Percentiles rank a stretch among this genome's conserved stretches.
Evolutionary conservation across 108 stramenopile genomes (phyloP).

Genomic region (Discostella pseudostelligera): DNA sequence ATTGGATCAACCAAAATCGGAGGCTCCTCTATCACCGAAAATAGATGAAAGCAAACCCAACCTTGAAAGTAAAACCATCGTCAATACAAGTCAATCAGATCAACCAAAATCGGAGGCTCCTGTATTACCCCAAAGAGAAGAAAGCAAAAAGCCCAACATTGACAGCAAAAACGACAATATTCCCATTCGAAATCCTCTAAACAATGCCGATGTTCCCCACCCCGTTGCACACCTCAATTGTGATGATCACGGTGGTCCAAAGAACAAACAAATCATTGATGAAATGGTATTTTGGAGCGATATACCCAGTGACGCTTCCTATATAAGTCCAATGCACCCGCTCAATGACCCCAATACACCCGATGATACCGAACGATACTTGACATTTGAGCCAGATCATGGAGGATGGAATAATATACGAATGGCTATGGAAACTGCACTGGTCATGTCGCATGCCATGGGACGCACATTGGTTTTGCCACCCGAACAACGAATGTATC

Average conservation of each 20-base stretch:
- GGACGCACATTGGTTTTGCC: conserved; percentile 92
- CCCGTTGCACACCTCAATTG: conserved; percentile 46
- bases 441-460: conserved; percentile 84
- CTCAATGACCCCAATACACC: conserved; percentile 21
- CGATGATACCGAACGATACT: conserved; percentile 45
- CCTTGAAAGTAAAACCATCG: conserved; percentile 58
- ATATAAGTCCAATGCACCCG: conserved; percentile 51
- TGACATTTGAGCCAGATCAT: conserved; percentile 89
- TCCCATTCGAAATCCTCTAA: conserved; percentile 12
- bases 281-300: conserved; percentile 89
- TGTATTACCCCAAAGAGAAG: no score
- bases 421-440: conserved; percentile 74
- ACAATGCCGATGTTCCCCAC: conserved; percentile 4
- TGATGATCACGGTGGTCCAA: conserved; percentile 49
- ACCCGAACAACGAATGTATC: conserved; percentile 82
- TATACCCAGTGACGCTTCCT: conserved; percentile 60
- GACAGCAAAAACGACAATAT: not conserved
- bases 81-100: no score
- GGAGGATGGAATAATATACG: conserved; percentile 56
- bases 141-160: no score
- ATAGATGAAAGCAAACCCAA: conserved; percentile 9
- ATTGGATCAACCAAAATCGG: no score
- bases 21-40: no score
- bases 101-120: no score
- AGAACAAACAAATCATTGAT: conserved; percentile 33